A percentile compares a stretch with the other conserved stretches of the same genome.
phyloP scores from a whole-genome alignment of 768 basidiomycete species.

The Royoungia palumana region DNA sequence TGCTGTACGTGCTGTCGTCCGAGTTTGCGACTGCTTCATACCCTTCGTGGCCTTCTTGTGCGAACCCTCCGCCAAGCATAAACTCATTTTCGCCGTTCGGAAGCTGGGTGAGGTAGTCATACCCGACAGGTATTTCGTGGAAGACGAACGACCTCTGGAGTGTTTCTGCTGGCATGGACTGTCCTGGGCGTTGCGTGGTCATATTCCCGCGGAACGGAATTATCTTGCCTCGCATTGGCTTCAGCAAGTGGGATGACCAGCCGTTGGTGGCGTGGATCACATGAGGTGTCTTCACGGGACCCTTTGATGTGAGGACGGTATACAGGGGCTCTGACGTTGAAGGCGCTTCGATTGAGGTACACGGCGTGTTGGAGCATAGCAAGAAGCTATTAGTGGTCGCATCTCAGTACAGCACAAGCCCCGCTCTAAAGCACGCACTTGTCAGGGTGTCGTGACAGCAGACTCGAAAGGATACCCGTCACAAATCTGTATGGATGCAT shows the following conservation, averaged over 20 bases:
- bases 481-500: slow-evolving; percentile 69
- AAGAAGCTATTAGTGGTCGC: slow-evolving; percentile 42
- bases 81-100: slow-evolving; percentile 45
- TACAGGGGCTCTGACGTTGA: slow-evolving; percentile 36
- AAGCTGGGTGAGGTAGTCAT: slow-evolving; percentile 70
- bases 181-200: slow-evolving; percentile 61
- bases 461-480: slow-evolving; percentile 55
- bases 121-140: slow-evolving; percentile 42
- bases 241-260: slow-evolving; percentile 71
- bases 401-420: background rate
- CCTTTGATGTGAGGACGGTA: slow-evolving; percentile 58
- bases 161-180: slow-evolving; percentile 32
- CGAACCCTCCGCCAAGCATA: slow-evolving; percentile 62
- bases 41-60: slow-evolving; percentile 30
- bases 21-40: slow-evolving; percentile 36
- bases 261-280: slow-evolving; percentile 86
- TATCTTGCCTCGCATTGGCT: slow-evolving; percentile 58
- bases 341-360: slow-evolving; percentile 45
- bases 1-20: slow-evolving; percentile 36
- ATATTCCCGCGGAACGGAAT: slow-evolving; percentile 58
- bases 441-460: slow-evolving; percentile 45
- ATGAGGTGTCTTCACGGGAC: slow-evolving; percentile 53
- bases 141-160: slow-evolving; percentile 55
- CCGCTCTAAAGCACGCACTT: slow-evolving; percentile 35
- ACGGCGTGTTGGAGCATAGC: slow-evolving; percentile 60